Percentiles rank a stretch among this genome's conserved stretches.
phyloP scores from a whole-genome alignment of 2,329 filamentous ascomycete species.

The Thelonectria olida region DNA sequence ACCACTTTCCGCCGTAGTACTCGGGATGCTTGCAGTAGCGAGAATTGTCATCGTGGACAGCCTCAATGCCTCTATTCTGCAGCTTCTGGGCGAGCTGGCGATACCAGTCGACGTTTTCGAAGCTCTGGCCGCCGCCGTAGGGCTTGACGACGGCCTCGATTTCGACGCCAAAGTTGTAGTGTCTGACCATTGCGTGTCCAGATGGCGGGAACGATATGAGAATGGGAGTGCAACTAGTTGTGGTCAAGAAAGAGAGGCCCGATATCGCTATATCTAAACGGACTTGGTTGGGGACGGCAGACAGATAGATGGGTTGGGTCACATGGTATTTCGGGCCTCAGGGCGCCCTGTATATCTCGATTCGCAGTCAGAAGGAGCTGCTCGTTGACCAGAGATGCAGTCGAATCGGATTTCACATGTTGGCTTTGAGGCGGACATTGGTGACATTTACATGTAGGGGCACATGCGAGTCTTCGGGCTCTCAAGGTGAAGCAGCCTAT shows the following conservation, averaged over 20 bases:
- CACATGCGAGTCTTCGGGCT: no score
- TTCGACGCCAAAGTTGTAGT: constrained; percentile 53
- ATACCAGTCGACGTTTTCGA: constrained; percentile 52
- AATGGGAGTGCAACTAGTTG: background rate
- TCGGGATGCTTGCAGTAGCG: constrained; percentile 53
- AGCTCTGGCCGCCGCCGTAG: constrained; percentile 47
- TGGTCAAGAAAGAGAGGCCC: background rate
- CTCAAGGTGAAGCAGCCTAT: no score
- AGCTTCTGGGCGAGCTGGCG: constrained; percentile 51
- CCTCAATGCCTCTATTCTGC: constrained; percentile 48
- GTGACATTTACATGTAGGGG: no score
- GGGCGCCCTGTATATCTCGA: background rate
- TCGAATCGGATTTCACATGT: background rate
- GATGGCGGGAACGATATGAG: background rate
- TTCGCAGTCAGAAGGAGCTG: constrained; percentile 9
- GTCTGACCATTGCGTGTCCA: constrained; percentile 37
- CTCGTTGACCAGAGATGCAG: background rate
- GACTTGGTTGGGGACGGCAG: constrained; percentile 3
- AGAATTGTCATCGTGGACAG: constrained; percentile 49
- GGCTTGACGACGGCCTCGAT: constrained; percentile 50
- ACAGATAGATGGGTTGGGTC: no score
- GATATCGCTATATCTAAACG: background rate
- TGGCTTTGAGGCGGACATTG: constrained; percentile 5
- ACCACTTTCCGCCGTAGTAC: constrained; percentile 54
- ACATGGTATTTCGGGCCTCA: background rate